A percentile compares a stretch with the other conserved stretches of the same genome.
phyloP scores from a whole-genome alignment of 164 flowering plant genomes.

The Magnolia kwangsiensis region DNA sequence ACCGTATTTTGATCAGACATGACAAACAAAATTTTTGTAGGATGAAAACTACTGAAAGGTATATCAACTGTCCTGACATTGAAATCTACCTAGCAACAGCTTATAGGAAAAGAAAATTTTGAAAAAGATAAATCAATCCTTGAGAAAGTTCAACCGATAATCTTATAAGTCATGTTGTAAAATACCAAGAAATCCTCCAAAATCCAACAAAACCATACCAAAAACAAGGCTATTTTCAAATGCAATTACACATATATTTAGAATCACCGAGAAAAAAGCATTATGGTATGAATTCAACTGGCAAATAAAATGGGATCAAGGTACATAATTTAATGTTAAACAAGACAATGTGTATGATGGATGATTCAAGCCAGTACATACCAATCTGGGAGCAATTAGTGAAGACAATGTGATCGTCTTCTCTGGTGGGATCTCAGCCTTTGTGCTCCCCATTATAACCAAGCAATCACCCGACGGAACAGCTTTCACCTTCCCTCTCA shows the following conservation, averaged over 20 bases:
- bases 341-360: neutral
- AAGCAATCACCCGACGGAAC: slow-evolving; percentile 91
- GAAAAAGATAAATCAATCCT: neutral
- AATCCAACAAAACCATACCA: neutral
- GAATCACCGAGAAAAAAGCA: neutral
- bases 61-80: neutral
- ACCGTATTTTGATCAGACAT: neutral
- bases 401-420: slow-evolving; percentile 80
- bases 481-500: slow-evolving; percentile 82
- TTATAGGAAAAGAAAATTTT: neutral
- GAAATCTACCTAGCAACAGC: neutral
- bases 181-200: neutral
- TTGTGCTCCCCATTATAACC: slow-evolving; percentile 65
- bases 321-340: neutral
- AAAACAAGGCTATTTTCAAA: neutral
- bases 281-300: neutral
- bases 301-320: neutral
- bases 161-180: neutral
- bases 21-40: neutral
- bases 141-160: neutral
- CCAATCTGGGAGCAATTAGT: slow-evolving; percentile 83
- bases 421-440: slow-evolving; percentile 75
- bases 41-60: neutral
- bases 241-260: neutral
- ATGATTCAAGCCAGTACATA: slow-evolving; percentile 14